These are phyloP conservation scores for Ceratobasidium sp. DNA, from an alignment of 1,284 basidiomycete genomes.

Conservation along the genomic window DNA sequence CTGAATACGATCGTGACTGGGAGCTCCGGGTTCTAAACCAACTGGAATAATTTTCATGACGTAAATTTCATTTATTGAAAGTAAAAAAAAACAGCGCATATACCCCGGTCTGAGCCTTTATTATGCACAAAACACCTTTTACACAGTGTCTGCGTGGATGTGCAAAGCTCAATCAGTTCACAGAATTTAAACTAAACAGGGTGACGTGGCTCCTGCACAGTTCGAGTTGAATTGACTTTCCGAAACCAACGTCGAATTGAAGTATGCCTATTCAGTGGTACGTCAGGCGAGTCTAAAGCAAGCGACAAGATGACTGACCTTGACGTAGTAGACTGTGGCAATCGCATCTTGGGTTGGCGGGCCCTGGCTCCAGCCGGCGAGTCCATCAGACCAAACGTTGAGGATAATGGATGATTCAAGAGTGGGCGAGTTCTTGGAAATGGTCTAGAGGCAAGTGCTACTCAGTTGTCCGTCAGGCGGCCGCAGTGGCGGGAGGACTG, in stretches of 20 bases:
- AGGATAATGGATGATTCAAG: conserved; percentile 11
- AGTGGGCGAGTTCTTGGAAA: conserved; percentile 41
- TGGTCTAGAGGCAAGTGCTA: conserved; percentile 22
- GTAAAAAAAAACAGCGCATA: too few species aligned
- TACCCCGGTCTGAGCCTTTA: too few species aligned
- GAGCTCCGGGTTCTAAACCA: conserved; percentile 26
- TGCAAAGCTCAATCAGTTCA: too few species aligned
- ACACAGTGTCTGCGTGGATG: too few species aligned
- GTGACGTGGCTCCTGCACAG: conserved; percentile 39
- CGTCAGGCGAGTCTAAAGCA: neutral
- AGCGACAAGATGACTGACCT: too few species aligned
- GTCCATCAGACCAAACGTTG: conserved; percentile 38
- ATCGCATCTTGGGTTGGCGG: conserved; percentile 42
- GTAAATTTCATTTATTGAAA: too few species aligned
- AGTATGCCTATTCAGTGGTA: conserved; percentile 38
- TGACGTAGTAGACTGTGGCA: conserved; percentile 41
- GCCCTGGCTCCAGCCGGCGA: conserved; percentile 34
- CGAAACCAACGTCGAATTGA: conserved; percentile 40
- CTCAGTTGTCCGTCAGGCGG: neutral
- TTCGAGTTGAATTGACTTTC: conserved; percentile 37
- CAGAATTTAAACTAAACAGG: conserved; percentile 40
- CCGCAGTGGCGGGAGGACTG: neutral
- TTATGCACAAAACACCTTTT: too few species aligned
- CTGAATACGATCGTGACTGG: conserved; percentile 40
- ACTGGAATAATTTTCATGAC: too few species aligned